Evolutionary conservation across 225 moss, liverwort and hornwort species (phyloP), one percentile per base, ranked within the genome.

Genomic region (Pleurozium schreberi): DNA sequence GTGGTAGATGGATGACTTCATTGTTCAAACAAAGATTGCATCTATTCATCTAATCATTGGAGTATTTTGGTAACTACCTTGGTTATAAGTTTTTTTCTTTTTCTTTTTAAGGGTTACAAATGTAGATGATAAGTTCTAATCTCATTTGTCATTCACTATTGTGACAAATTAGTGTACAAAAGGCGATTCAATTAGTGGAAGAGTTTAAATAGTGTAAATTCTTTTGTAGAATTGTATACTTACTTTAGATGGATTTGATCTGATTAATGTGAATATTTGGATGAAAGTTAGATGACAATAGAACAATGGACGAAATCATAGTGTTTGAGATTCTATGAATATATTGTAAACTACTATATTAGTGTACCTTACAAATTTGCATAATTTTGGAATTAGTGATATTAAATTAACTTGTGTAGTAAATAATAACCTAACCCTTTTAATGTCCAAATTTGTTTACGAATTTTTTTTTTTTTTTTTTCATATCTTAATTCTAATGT

Each of bases 61-160:
- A 71, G 28, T 17, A 43, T 28, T 71, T 43, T 28, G 27, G 43
- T 28, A 9, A 43, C 43, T 27, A 43, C 73, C 2, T 45, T 45
- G n/a, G n/a, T n/a, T n/a, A n/a, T n/a, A n/a, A n/a, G n/a, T n/a
- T n/a, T n/a, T n/a, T n/a, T n/a, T n/a, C n/a, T n/a, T n/a, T n/a
- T n/a, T n/a, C n/a, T n/a, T n/a, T n/a, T n/a, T n/a, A n/a, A n/a
- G n/a, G n/a, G n/a, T n/a, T n/a, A n/a, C n/a, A n/a, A n/a, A n/a
- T n/a, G n/a, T n/a, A n/a, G n/a, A n/a, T n/a, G n/a, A n/a, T n/a
- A n/a, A n/a, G n/a, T n/a, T n/a, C n/a, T 50, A 22, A 34, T 22
- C 0, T 16, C 7, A 17, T 7, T 12, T 2, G 0, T 11, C 10
- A 8, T 21, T 1, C 0, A 49, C 7, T 31, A 19, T 7, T 33